These are phyloP conservation scores for Saprolegnia diclina DNA, from an alignment of 352 stramenopile genomes.

Conservation along the genomic window DNA sequence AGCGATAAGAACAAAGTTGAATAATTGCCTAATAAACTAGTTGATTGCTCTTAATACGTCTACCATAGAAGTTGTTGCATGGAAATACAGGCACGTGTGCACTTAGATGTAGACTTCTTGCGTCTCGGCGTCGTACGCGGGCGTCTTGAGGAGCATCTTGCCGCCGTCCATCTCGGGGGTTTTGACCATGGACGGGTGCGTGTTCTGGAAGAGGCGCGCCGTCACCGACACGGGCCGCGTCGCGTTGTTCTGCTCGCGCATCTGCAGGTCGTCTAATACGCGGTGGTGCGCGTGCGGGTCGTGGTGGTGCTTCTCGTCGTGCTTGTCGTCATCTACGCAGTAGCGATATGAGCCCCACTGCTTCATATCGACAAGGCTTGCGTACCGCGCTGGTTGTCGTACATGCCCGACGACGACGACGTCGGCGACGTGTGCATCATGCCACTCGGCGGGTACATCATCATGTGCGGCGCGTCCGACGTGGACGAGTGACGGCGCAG, in stretches of 20 bases:
- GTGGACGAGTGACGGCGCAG: constrained; percentile 20
- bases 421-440: constrained; percentile 15
- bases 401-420: constrained; percentile 1
- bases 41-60: neutral
- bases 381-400: constrained; percentile 24
- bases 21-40: neutral
- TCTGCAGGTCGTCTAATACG: constrained; percentile 2
- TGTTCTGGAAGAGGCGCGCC: constrained; percentile 8
- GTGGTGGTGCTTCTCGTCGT: constrained; percentile 6
- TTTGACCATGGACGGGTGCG: constrained; percentile 7
- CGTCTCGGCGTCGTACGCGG: constrained; percentile 9
- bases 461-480: constrained; percentile 19
- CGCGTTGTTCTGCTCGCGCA: neutral
- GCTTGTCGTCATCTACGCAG: neutral
- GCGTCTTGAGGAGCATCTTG: neutral
- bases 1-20: no score
- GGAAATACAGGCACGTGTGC: neutral
- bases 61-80: neutral
- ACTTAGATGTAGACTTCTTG: constrained; percentile 25
- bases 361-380: no score
- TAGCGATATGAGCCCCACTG: no score
- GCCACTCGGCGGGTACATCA: constrained; percentile 1
- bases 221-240: constrained; percentile 7
- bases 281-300: neutral
- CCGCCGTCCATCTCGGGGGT: neutral